A percentile compares a stretch with the other conserved stretches of the same genome.
Conservation (phyloP, 1,284 basidiomycete species). For the Naganishia sp. region DNA sequence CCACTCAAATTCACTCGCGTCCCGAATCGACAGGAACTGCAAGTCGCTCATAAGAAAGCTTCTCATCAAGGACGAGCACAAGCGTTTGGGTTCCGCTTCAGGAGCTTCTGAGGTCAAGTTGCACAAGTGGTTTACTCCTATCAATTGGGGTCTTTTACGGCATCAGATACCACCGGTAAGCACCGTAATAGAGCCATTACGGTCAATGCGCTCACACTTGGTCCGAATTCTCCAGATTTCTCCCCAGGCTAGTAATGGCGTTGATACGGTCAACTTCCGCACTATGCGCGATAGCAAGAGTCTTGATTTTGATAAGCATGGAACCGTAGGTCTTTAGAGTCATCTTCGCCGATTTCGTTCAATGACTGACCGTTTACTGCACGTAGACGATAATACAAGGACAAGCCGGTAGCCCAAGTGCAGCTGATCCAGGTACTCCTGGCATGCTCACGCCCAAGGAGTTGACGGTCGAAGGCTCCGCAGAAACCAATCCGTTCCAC, state of each 20-base stretch:
- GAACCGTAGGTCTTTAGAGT: slow-evolving; percentile 34
- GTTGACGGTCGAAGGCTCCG: slow-evolving; percentile 39
- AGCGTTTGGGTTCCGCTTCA: slow-evolving; percentile 82
- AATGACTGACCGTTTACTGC: neutral
- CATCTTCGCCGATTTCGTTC: neutral
- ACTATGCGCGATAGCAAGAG: slow-evolving; percentile 85
- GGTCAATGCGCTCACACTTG: neutral
- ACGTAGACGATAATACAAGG: slow-evolving; percentile 49
- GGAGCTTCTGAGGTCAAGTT: slow-evolving; percentile 98
- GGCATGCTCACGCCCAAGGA: slow-evolving; percentile 56
- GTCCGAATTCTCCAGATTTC: slow-evolving; percentile 64
- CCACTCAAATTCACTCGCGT: slow-evolving; percentile 5
- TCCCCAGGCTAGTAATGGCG: slow-evolving; percentile 75
- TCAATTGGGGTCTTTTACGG: slow-evolving; percentile 94
- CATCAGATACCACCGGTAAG: slow-evolving; percentile 86
- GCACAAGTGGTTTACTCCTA: slow-evolving; percentile 95
- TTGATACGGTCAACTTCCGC: slow-evolving; percentile 87
- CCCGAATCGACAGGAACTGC: slow-evolving; percentile 61
- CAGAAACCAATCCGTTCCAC: slow-evolving; percentile 62
- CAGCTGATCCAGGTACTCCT: slow-evolving; percentile 56
- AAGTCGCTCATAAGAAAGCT: slow-evolving; percentile 86
- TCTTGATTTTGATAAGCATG: slow-evolving; percentile 73
- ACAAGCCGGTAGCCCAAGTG: slow-evolving; percentile 49
- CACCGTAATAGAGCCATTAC: slow-evolving; percentile 6
- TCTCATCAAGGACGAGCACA: slow-evolving; percentile 89